phyloP scores from a whole-genome alignment of 2,329 filamentous ascomycete species.

The Rutstroemia sp. region DNA sequence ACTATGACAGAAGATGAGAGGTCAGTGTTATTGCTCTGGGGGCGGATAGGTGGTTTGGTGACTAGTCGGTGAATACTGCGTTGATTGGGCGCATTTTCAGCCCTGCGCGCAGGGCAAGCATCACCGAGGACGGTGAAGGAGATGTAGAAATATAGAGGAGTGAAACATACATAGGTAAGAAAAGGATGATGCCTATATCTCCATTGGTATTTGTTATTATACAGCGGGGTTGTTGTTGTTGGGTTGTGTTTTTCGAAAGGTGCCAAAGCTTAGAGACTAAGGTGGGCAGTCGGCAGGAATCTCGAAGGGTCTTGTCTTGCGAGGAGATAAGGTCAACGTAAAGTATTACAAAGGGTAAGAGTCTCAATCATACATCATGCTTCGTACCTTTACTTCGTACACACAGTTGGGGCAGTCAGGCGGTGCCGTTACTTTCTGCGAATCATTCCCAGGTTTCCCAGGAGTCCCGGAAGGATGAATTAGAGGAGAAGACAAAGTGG shows the following conservation, averaged over 20 bases:
- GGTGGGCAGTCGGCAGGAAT: not conserved
- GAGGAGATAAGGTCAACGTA: not conserved
- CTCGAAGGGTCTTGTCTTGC: not conserved
- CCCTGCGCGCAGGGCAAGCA: not conserved
- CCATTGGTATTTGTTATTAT: not conserved
- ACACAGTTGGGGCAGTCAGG: no score
- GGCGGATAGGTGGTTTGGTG: not conserved
- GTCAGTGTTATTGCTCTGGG: slow-evolving; percentile 9
- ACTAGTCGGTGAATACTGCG: slow-evolving; percentile 1
- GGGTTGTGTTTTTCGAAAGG: not conserved
- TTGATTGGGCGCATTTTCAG: slow-evolving; percentile 5
- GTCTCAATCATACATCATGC: not conserved
- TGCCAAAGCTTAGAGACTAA: not conserved
- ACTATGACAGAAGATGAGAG: slow-evolving; percentile 11
- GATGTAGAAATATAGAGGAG: slow-evolving; percentile 16
- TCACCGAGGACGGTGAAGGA: not conserved
- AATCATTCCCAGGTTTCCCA: no score
- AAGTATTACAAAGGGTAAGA: slow-evolving; percentile 21
- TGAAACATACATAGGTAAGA: slow-evolving; percentile 6
- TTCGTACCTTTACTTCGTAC: no score
- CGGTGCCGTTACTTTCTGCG: no score
- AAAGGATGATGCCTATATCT: not conserved
- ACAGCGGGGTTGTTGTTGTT: slow-evolving; percentile 9
- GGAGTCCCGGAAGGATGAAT: no score
- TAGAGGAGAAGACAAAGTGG: no score